These are phyloP conservation scores for Ensete ventricosum DNA, from an alignment of 176 grass and related monocot genomes.

Conservation along the genomic window DNA sequence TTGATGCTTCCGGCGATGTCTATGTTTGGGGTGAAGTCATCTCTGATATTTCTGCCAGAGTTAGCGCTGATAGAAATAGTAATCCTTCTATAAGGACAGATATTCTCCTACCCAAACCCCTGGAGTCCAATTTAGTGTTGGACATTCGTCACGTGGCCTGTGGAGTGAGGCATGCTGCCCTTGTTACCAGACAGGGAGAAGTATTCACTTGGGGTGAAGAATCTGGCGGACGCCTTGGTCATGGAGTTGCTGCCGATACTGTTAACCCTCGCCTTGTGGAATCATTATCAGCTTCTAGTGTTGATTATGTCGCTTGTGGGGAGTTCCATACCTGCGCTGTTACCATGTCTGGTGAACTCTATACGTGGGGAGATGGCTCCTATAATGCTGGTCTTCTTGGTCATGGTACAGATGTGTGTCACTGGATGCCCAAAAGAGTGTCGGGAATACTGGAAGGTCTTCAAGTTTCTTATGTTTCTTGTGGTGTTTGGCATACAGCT, in stretches of 20 bases:
- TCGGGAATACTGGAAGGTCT: slow-evolving; percentile 77
- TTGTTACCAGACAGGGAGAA: slow-evolving; percentile 84
- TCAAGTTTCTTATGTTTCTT: slow-evolving; percentile 75
- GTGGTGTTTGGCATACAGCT: slow-evolving; percentile 93
- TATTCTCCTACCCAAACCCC: slow-evolving; percentile 73
- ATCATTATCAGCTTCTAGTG: slow-evolving; percentile 52
- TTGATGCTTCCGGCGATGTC: slow-evolving; percentile 83
- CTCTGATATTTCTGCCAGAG: slow-evolving; percentile 32
- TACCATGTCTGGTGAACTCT: slow-evolving; percentile 66
- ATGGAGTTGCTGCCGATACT: slow-evolving; percentile 59
- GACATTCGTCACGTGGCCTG: slow-evolving; percentile 74
- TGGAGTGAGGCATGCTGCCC: slow-evolving; percentile 77
- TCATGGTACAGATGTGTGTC: slow-evolving; percentile 77
- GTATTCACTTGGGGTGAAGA: slow-evolving; percentile 98
- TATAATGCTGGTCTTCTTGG: slow-evolving; percentile 89
- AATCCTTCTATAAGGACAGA: slow-evolving; percentile 39
- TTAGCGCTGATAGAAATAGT: slow-evolving; percentile 20
- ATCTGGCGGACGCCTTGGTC: slow-evolving; percentile 70
- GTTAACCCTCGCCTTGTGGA: slow-evolving; percentile 72
- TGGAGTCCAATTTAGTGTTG: slow-evolving; percentile 95
- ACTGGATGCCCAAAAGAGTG: slow-evolving; percentile 97
- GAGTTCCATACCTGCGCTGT: slow-evolving; percentile 94
- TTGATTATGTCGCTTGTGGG: slow-evolving; percentile 73
- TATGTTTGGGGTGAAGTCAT: slow-evolving; percentile 94
- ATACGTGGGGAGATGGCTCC: slow-evolving; percentile 94